A percentile compares a stretch with the other conserved stretches of the same genome.
Conservation (phyloP, 148 eudicot species). For the Dysphania ambrosioides region DNA sequence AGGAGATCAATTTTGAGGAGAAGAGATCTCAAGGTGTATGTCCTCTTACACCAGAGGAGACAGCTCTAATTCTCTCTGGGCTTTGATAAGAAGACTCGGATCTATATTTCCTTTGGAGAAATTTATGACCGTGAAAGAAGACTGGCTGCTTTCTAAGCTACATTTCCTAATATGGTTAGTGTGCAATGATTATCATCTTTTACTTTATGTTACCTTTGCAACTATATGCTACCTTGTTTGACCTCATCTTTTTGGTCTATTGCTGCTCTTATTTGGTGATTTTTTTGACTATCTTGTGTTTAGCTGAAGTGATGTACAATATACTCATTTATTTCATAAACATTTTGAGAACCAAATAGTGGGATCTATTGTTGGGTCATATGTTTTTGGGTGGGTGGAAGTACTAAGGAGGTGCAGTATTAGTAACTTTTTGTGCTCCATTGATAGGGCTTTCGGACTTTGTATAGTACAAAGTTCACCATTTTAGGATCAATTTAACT, state of each 20-base stretch:
- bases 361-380: not conserved
- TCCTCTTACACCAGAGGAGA: conserved; percentile 97
- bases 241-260: not conserved
- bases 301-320: not conserved
- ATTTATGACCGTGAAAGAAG: conserved; percentile 80
- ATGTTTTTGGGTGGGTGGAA: not conserved
- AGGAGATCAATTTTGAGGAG: conserved; percentile 80
- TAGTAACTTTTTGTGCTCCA: not conserved
- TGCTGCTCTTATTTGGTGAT: not conserved
- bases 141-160: conserved; percentile 63
- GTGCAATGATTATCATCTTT: conserved; percentile 6
- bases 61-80: conserved; percentile 70
- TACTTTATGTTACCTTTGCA: not conserved
- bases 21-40: conserved; percentile 83
- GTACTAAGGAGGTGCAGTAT: not conserved
- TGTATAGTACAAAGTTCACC: not conserved
- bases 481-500: not conserved
- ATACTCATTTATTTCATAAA: not conserved
- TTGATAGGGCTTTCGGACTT: not conserved
- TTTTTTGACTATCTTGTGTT: not conserved
- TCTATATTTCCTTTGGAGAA: conserved; percentile 95
- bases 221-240: not conserved
- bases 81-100: conserved; percentile 65
- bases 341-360: not conserved
- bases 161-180: conserved; percentile 79